Base-by-base conservation (phyloP, 345 rosid species). In the Moricandia arvensis region DNA sequence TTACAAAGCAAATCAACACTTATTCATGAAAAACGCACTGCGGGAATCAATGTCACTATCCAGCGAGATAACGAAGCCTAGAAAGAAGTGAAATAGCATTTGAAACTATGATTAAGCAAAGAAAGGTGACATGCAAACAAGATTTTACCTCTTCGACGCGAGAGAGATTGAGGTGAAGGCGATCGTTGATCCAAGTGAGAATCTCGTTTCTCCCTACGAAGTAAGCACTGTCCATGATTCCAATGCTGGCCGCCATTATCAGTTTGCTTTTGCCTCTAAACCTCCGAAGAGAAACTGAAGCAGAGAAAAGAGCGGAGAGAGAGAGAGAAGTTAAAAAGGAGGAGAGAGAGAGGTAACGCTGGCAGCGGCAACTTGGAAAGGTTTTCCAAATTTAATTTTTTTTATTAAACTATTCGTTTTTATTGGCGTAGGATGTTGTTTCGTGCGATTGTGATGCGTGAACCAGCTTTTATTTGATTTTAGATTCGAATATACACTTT, bases 171-270 rank as follows among this genome's bases (percentile, higher is more conserved):
- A 92, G 95, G 66, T 86, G 97, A 77, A 95, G 99, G 73, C 92
- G 84, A 66, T 85, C 86, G 72, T 92, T 95, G 79, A 95, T 89
- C 99, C 99, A 92, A 7, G 89, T 82, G 49, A 95, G 80, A 57
- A 95, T 71, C 88, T 95, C 99, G 78, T 87, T 90, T 80, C 99
- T 86, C 18, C 99, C 99, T 27, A 95, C 99, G 63, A 95, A 95
- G 83, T 95, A 95, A 0, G 96, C 97, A 81, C 93, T 83, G 74
- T 92, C 97, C 97, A 95, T 95, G 87, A 88, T 95, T 35, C 99
- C 99, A 10, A 92, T 90, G 66, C 85, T 90, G 29, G 90, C 76
- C 29, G 97, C 91, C 99, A 95, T 93, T 68, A n/a, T 27, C 31
- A 17, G 34, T 30, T 43, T 13, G 12, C 12, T 27, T 21, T 10